Evolutionary conservation across 257 asterid genomes (phyloP), one percentile per base, ranked within the genome.

Genomic region (Ligustrum vulgare): DNA sequence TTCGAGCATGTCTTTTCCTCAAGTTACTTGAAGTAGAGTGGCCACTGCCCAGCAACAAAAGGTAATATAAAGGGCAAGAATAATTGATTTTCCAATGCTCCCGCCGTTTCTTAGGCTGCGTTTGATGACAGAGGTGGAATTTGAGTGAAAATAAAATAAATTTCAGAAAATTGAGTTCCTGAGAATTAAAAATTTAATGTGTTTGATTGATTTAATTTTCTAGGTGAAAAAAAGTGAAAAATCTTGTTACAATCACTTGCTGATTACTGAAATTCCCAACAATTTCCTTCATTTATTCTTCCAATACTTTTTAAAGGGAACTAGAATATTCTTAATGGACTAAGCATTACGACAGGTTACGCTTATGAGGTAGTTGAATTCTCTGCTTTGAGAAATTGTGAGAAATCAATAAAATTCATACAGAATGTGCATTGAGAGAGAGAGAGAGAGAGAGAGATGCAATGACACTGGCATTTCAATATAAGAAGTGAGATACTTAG

Each of bases 11-110:
- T 47, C 28, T 28, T 18, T 31, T 78, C 78, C 79, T 75, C 56
- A 78, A 37, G n/a, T n/a, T n/a, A 71, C 64, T 77, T 68, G 63
- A 78, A 78, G 70, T 64, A 74, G 65, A 67, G 80, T 73, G 82
- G 72, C 54, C 78, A 34, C 49, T 43, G 16, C 4, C 16, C 49
- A 11, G 63, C 73, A 78, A 34, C 11, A 71, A 78, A 37, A 75
- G 49, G 82, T 65, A 67, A 49, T 36, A 33, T 31, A 66, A 73
- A 71, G 71, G 22, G 28, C 47, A 49, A 58, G 34, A 23, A 67
- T 56, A 65, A 72, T 31, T 72, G 33, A 64, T 64, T 35, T 74
- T 54, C 58, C 39, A 22, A 73, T 56, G 75, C 78, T 67, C 75
- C 82, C 77, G 51, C 65, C n/a, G n/a, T n/a, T n/a, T n/a, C 45